These are phyloP conservation scores for Dictyostelium firmibasis DNA, from an alignment of 78 protist genomes.

Conservation along the genomic window DNA sequence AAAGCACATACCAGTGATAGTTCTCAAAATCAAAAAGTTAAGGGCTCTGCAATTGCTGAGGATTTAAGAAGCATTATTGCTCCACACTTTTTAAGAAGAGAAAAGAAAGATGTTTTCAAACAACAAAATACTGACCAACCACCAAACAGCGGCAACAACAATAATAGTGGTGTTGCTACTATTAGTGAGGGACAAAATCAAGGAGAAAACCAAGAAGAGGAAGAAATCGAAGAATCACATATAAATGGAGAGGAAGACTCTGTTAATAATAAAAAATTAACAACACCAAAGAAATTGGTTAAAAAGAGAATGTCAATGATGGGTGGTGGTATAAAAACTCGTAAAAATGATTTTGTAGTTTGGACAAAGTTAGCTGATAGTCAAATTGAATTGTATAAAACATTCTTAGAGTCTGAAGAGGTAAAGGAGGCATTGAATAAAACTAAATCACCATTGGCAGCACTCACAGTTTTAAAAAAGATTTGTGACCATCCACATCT, in stretches of 20 bases:
- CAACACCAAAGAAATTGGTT: background rate
- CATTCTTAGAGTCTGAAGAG: conserved; percentile 60
- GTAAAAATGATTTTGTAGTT: conserved; percentile 84
- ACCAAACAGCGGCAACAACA: background rate
- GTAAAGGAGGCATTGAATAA: conserved; percentile 69
- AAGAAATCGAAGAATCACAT: background rate
- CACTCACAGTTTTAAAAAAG: conserved; percentile 86
- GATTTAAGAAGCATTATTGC: conserved; percentile 56
- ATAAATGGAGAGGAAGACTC: background rate
- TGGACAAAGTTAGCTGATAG: conserved; percentile 78
- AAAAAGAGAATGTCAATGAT: conserved; percentile 11
- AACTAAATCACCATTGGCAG: conserved; percentile 68
- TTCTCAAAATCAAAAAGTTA: background rate
- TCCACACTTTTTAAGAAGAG: conserved; percentile 89
- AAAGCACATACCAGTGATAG: conserved; percentile 20
- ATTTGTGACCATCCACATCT: conserved; percentile 81
- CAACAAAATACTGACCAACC: background rate
- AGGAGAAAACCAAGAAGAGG: background rate
- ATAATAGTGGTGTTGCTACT: background rate
- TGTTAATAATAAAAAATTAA: background rate
- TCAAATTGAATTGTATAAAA: conserved; percentile 77
- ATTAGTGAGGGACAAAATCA: background rate
- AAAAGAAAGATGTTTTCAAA: conserved; percentile 74
- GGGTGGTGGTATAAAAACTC: conserved; percentile 34
- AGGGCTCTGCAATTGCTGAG: conserved; percentile 69